Base-by-base conservation (phyloP, 2,329 filamentous ascomycete species). In the Alternaria viburni region DNA sequence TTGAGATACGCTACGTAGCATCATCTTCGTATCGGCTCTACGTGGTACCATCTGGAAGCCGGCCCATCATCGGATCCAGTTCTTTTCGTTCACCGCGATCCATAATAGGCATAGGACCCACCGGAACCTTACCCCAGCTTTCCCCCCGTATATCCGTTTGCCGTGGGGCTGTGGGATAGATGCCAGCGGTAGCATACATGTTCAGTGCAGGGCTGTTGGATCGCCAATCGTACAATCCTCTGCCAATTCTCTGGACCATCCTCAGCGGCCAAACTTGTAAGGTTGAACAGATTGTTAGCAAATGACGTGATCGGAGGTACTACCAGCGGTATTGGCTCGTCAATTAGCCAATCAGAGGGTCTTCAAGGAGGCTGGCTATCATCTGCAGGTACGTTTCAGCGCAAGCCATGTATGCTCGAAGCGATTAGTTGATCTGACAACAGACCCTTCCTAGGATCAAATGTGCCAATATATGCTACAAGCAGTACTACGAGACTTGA, bases 81-180 rank as follows among this genome's bases (percentile, higher is more conserved):
- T 41, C 32, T 32, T 30, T 9, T 56, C 13, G 11, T 41, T 15
- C 23, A 19, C 26, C 21, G 30, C 19, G 13, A 54, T 57, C 63
- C 49, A 44, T 12, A 59, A 52, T 28, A 45, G 56, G 65, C 45
- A 54, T 56, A 45, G 54, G 41, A 23, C 46, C 58, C 57, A 36
- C 26, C 61, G 64, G 66, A 61, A 60, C 2, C 21, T 30, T 54
- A 46, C 41, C 59, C 55, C 44, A 52, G 57, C 54, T 23, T 54
- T 45, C 46, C 45, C 46, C 45, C 45, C 56, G 21, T 57, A 41
- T 47, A 21, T 25, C 23, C 41, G 19, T 13, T 45, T 30, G 36
- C 26, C 19, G 17, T 61, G 43, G 52, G 62, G 43, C 43, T 54
- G 19, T 46, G 47, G 51, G 45, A 30, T 44, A 41, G n/a, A 46